phyloP scores from a whole-genome alignment of 495 filamentous ascomycete genomes.

The Chaetomium fimeti region DNA sequence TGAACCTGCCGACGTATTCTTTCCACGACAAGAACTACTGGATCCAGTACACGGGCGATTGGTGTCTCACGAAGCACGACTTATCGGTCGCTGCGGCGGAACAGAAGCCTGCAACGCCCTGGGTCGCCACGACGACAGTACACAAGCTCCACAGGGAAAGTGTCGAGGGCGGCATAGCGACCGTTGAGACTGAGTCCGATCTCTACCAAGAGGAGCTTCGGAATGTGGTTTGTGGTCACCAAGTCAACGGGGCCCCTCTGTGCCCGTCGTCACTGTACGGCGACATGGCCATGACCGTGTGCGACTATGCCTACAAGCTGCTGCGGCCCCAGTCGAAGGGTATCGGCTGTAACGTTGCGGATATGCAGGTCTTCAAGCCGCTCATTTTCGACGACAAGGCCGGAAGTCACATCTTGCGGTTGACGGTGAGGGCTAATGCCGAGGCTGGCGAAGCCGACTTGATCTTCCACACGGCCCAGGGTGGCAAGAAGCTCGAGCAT shows the following conservation, averaged over 20 bases:
- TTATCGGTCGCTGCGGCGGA: slow-evolving; percentile 51
- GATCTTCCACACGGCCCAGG: slow-evolving; percentile 45
- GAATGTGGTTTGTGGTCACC: slow-evolving; percentile 64
- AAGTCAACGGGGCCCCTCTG: slow-evolving; percentile 61
- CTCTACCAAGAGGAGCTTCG: slow-evolving; percentile 59
- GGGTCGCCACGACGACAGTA: slow-evolving; percentile 50
- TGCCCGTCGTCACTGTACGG: slow-evolving; percentile 65
- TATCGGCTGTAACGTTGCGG: slow-evolving; percentile 58
- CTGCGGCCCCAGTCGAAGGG: slow-evolving; percentile 53
- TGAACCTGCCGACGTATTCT: slow-evolving; percentile 70
- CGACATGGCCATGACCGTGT: slow-evolving; percentile 74
- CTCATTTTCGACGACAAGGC: slow-evolving; percentile 60
- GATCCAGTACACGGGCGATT: slow-evolving; percentile 71
- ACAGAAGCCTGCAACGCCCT: slow-evolving; percentile 49
- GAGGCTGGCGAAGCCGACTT: slow-evolving; percentile 40
- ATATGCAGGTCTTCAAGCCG: slow-evolving; percentile 68
- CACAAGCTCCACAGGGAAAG: slow-evolving; percentile 57
- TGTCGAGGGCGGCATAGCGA: slow-evolving; percentile 53
- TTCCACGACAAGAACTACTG: slow-evolving; percentile 84
- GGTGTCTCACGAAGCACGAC: slow-evolving; percentile 68
- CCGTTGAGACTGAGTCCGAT: slow-evolving; percentile 66
- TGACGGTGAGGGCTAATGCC: slow-evolving; percentile 45
- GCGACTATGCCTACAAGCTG: slow-evolving; percentile 63
- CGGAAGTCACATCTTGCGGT: slow-evolving; percentile 50
- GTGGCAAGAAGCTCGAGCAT: slow-evolving; percentile 47